Evolutionary conservation across 495 filamentous ascomycete genomes (phyloP), one percentile per base, ranked within the genome.

Genomic region (Stereocaulon alpinum): DNA sequence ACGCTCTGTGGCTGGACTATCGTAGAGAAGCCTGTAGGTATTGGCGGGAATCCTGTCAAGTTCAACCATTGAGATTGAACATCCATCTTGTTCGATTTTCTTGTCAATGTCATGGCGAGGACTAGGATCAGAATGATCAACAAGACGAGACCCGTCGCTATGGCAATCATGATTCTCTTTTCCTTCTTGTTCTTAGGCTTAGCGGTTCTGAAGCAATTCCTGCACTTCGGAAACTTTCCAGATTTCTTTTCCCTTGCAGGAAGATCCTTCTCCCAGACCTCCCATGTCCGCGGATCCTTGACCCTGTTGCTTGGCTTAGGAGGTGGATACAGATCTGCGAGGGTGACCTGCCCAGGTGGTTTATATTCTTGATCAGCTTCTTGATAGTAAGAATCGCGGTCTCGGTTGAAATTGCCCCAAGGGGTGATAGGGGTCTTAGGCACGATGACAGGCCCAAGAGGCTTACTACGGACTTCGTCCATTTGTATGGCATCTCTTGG

Each of bases 31-130:
- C 91, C 91, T 0, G 87, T 91, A 10, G 86, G 87, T 58, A 96
- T 88, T 0, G 91, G 86, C 40, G 91, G 91, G 62, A 86, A 95
- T 29, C 83, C 83, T 1, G 91, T 94, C 29, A 95, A 69, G 65
- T 94, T 95, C 37, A 94, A 76, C 82, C 86, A 96, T 37, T 80
- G 73, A 5, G 80, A 78, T 60, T 81, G 73, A 17, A 77, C 74
- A 0, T 64, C 63, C 11, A 65, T 79, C 24, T 62, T 64, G 17
- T 66, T 70, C 12, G 40, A 34, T 56, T 76, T 78, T 45, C 59
- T 75, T 20, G 79, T 79, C 55, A 91, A 70, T 2, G 80, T 77
- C 41, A 82, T 76, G 1, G 80, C 85, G 0, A 90, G 75, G 3
- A 82, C 71, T 40, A 87, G 67, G 5, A 78, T 79, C 22, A 86